phyloP scores from a whole-genome alignment of 352 stramenopile genomes.

The Globisporangium paroecandrum region DNA sequence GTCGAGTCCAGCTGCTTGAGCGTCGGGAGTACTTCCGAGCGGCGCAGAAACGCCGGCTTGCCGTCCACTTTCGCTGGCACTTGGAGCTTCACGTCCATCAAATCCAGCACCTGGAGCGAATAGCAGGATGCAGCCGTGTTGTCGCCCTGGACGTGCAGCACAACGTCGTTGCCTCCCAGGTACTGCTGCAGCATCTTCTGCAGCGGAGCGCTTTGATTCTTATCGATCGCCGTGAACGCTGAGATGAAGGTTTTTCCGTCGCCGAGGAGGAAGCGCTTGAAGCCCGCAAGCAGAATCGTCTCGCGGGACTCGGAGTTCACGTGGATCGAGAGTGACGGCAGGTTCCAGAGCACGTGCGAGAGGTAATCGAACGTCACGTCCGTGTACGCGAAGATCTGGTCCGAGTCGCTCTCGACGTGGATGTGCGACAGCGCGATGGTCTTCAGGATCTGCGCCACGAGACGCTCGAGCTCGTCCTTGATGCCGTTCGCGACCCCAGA shows the following conservation, averaged over 20 bases:
- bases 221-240: slow-evolving; percentile 65
- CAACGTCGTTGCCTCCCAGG: slow-evolving; percentile 56
- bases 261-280: slow-evolving; percentile 70
- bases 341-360: slow-evolving; percentile 66
- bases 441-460: slow-evolving; percentile 64
- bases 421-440: slow-evolving; percentile 75
- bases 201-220: slow-evolving; percentile 57
- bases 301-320: slow-evolving; percentile 35
- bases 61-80: slow-evolving; percentile 71
- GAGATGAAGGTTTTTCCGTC: slow-evolving; percentile 75
- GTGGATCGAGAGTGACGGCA: slow-evolving; percentile 61
- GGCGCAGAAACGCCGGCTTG: slow-evolving; percentile 60
- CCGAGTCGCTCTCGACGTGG: slow-evolving; percentile 49
- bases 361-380: slow-evolving; percentile 72
- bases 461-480: slow-evolving; percentile 46
- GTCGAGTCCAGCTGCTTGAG: slow-evolving; percentile 78
- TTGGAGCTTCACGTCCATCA: slow-evolving; percentile 55
- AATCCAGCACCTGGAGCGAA: slow-evolving; percentile 63
- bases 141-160: slow-evolving; percentile 49
- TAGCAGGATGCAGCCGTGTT: slow-evolving; percentile 55
- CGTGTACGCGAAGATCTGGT: slow-evolving; percentile 76
- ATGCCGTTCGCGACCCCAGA: slow-evolving; percentile 30
- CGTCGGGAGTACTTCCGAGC: slow-evolving; percentile 51
- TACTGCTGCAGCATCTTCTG: slow-evolving; percentile 70
- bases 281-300: slow-evolving; percentile 58